Evolutionary conservation across 2,329 filamentous ascomycete genomes (phyloP).

Genomic region (Aspergillus pseudotamarii): DNA sequence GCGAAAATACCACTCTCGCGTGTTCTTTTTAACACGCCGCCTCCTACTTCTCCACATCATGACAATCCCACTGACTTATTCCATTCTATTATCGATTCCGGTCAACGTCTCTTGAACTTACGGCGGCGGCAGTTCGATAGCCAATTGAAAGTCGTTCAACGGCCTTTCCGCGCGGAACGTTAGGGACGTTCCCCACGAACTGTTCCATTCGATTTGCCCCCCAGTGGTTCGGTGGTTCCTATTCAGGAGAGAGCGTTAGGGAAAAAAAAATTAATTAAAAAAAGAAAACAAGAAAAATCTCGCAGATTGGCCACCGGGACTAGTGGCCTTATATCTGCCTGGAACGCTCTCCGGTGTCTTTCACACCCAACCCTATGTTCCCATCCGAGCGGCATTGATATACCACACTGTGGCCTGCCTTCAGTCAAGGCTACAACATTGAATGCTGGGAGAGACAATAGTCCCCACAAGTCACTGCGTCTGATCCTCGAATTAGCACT

Average conservation of each 20-base stretch:
- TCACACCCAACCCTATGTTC: neutral
- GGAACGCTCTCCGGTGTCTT: neutral
- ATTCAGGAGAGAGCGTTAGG: neutral
- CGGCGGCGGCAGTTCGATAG: neutral
- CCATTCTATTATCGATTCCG: neutral
- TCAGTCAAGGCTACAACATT: neutral
- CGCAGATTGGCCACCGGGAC: neutral
- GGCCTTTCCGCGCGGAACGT: slow-evolving; percentile 4
- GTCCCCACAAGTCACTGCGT: neutral
- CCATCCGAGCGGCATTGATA: neutral
- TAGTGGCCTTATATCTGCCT: neutral
- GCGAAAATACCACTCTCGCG: neutral
- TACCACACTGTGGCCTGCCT: neutral
- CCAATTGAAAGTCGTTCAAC: neutral
- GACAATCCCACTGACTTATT: neutral
- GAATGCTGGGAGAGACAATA: neutral
- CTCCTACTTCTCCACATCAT: slow-evolving; percentile 1
- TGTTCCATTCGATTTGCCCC: slow-evolving; percentile 3
- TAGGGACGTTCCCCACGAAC: slow-evolving; percentile 5
- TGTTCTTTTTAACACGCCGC: neutral
- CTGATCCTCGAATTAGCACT: neutral
- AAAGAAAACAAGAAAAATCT: neutral
- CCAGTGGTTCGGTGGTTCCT: slow-evolving; percentile 7
- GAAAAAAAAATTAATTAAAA: neutral
- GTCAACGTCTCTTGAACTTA: neutral